Percentiles rank a stretch among this genome's conserved stretches.
phyloP scores from a whole-genome alignment of 305 asterid genomes.

The Striga hermonthica region DNA sequence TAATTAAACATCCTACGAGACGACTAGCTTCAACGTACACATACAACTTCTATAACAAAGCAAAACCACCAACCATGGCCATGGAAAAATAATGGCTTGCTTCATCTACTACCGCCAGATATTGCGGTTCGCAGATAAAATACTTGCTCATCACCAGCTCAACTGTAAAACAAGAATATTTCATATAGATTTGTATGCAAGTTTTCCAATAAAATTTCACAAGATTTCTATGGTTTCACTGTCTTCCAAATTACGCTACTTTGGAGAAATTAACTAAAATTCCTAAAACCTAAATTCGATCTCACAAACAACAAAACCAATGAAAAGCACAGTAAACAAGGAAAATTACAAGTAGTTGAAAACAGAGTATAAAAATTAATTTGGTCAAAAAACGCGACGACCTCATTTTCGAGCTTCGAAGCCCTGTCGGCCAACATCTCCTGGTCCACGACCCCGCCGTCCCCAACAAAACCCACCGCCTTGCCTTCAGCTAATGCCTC shows the following conservation, averaged over 20 bases:
- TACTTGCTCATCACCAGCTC: constrained; percentile 15
- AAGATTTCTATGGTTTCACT: too few species aligned
- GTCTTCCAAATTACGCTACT: constrained; percentile 12
- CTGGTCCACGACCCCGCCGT: too few species aligned
- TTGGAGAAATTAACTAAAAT: background rate
- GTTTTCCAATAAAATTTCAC: background rate
- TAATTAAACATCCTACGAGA: too few species aligned
- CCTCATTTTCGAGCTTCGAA: constrained; percentile 77
- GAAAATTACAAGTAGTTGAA: background rate
- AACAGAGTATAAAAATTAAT: background rate
- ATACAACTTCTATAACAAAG: constrained; percentile 17
- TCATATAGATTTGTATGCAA: constrained; percentile 5
- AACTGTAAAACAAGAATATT: background rate
- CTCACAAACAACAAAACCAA: background rate
- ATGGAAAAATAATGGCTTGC: background rate
- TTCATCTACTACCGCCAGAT: constrained; percentile 16
- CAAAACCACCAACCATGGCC: constrained; percentile 1
- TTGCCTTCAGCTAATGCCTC: constrained; percentile 9
- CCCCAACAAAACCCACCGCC: too few species aligned
- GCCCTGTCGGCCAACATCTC: constrained; percentile 44
- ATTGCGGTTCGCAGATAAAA: background rate
- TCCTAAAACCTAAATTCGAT: constrained; percentile 21
- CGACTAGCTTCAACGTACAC: background rate
- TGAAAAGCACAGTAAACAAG: background rate
- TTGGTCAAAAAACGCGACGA: constrained; percentile 32